Base-by-base conservation (phyloP, 192 early-diverging fungal species). In the Podila minutissima region DNA sequence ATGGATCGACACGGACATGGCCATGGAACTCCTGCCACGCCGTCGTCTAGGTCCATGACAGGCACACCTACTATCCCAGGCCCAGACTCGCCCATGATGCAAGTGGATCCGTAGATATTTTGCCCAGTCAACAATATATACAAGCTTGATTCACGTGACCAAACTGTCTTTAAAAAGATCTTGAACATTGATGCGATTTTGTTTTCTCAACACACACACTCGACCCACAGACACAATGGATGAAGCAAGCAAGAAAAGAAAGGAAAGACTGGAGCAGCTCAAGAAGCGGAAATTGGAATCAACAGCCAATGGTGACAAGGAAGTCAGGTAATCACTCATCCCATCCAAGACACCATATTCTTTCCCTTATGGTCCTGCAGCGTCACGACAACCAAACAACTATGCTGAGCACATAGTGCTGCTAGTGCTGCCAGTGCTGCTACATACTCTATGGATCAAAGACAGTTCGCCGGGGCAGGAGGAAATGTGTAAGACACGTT, bases 211-310 rank as follows among this genome's bases (percentile, higher is more conserved):
- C 13, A 5, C 29, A 33, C 13, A 49, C 38, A 22, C 41, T 15
- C 29, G 29, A 15, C 53, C 22, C 1, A 57, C 33, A 11, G 22
- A 46, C 64, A 72, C 15, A 37, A 88, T 93, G 83, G 92, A 93
- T 70, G 88, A 85, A 75, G 86, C 86, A 63, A 83, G 92, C 31
- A 66, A 82, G 64, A 89, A 89, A 49, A 85, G 93, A 74, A 92
- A 94, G 73, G 91, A 85, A 55, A 87, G 92, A 41, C 85, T 94
- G 20, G 88, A 88, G 19, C 89, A 89, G 41, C 72, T 93, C 37
- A 84, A 82, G 72, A 87, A 91, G 65, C 69, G 89, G 59, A 90
- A 90, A 58, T 63, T 83, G 26, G 73, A 74, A 13, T 73, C 79
- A 46, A 53, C 57, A 32, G 26, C 24, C 12, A 76, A 58, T 64